Conservation (phyloP, 2,329 filamentous ascomycete species). For the Diplodia sapinea region DNA sequence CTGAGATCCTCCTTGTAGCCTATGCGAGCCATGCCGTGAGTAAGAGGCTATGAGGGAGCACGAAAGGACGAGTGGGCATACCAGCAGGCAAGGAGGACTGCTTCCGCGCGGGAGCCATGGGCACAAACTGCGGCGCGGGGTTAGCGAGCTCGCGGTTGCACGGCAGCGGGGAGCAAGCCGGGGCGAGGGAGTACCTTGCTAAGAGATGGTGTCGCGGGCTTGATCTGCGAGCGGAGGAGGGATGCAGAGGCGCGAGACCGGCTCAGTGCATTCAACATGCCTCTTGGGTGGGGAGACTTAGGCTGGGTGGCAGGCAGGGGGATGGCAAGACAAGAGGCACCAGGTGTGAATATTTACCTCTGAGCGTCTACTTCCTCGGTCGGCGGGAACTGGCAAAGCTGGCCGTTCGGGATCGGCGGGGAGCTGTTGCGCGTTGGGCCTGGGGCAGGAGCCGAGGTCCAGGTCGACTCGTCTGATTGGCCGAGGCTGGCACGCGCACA, state of each 20-base stretch:
- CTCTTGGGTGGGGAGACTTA: constrained; percentile 35
- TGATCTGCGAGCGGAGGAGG: constrained; percentile 42
- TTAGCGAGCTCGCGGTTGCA: constrained; percentile 18
- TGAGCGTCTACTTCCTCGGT: constrained; percentile 26
- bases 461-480: constrained; percentile 14
- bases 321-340: background rate
- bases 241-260: constrained; percentile 48
- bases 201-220: constrained; percentile 37
- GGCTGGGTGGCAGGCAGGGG: constrained; percentile 2
- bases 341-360: constrained; percentile 15
- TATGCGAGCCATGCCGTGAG: constrained; percentile 42
- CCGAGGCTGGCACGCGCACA: constrained; percentile 14
- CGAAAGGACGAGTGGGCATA: constrained; percentile 40
- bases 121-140: constrained; percentile 38
- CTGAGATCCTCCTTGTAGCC: constrained; percentile 80
- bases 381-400: constrained; percentile 29
- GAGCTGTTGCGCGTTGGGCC: constrained; percentile 5
- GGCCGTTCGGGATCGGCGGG: constrained; percentile 24
- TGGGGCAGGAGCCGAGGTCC: constrained; percentile 28
- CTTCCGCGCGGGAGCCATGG: constrained; percentile 46
- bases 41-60: constrained; percentile 32
- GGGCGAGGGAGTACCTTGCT: constrained; percentile 39
- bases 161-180: background rate
- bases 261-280: constrained; percentile 50
- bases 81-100: constrained; percentile 55